Evolutionary conservation across 805 yeast genomes (phyloP).

Genomic region (Kluyveromyces aestuarii): DNA sequence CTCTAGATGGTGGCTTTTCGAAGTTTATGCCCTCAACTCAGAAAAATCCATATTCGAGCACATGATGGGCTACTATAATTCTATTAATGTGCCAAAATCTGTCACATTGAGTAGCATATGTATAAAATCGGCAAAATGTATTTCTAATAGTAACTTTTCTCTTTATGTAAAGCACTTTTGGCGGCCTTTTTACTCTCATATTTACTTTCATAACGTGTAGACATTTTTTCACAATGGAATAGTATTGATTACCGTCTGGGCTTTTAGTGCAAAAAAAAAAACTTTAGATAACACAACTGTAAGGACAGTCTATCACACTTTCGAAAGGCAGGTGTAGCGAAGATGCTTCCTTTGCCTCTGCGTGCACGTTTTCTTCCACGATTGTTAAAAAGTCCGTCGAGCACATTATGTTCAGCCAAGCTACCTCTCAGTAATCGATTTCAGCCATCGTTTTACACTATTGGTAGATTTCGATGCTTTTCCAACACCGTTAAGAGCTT

Average conservation of each 20-base stretch:
- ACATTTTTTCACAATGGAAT: too few species aligned
- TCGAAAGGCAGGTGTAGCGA: neutral
- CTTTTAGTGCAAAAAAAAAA: neutral
- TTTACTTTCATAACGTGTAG: too few species aligned
- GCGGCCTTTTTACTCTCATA: too few species aligned
- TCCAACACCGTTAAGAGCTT: neutral
- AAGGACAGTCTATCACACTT: too few species aligned
- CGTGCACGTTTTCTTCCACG: neutral
- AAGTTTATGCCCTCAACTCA: slow-evolving; percentile 25
- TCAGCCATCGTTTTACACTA: neutral
- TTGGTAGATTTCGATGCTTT: neutral
- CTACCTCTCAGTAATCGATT: neutral
- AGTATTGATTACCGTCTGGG: neutral
- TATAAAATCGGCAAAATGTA: too few species aligned
- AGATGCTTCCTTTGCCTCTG: neutral
- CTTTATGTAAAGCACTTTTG: too few species aligned
- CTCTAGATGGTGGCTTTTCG: slow-evolving; percentile 22
- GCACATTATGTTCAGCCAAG: neutral
- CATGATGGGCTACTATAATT: neutral
- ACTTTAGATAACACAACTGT: too few species aligned
- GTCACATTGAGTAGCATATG: neutral
- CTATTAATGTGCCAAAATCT: too few species aligned
- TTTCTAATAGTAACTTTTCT: too few species aligned
- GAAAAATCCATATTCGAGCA: slow-evolving; percentile 19
- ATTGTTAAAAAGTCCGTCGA: neutral